Evolutionary conservation across 352 stramenopile genomes (phyloP).

Genomic region (Pythium phragmitis): DNA sequence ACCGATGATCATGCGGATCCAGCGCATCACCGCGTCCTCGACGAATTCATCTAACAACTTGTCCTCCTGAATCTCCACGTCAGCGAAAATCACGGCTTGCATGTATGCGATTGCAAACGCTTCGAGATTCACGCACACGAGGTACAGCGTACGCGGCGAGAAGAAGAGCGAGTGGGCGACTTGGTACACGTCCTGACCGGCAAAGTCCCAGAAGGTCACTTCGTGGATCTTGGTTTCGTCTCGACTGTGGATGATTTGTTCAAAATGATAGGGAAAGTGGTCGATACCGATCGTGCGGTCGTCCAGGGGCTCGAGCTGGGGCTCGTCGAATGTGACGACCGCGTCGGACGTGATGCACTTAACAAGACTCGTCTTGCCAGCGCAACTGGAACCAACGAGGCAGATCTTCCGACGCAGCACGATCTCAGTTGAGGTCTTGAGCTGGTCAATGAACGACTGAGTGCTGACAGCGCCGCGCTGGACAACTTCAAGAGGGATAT

Average conservation of each 20-base stretch:
- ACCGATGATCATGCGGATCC: conserved; percentile 16
- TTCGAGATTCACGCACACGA: conserved; percentile 20
- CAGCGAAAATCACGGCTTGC: background rate
- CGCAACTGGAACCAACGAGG: conserved; percentile 3
- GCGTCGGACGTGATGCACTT: background rate
- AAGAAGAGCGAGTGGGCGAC: conserved; percentile 22
- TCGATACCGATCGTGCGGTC: conserved; percentile 36
- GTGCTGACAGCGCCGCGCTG: background rate
- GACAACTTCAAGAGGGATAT: conserved; percentile 3
- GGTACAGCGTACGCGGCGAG: conserved; percentile 14
- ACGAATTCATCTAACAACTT: conserved; percentile 11
- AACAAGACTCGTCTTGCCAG: conserved; percentile 28
- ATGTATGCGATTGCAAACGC: background rate
- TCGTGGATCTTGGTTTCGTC: background rate
- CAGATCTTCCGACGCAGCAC: conserved; percentile 3
- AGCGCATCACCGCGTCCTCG: background rate
- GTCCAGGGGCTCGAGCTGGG: conserved; percentile 2
- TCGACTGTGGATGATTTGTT: background rate
- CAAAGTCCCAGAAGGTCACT: conserved; percentile 26
- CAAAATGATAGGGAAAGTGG: conserved; percentile 22
- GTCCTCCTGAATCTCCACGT: background rate
- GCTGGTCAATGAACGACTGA: background rate
- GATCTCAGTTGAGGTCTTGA: background rate
- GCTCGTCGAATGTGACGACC: background rate
- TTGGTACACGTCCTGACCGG: conserved; percentile 20